phyloP scores from a whole-genome alignment of 257 asterid species.

The Ophiorrhiza pumila region DNA sequence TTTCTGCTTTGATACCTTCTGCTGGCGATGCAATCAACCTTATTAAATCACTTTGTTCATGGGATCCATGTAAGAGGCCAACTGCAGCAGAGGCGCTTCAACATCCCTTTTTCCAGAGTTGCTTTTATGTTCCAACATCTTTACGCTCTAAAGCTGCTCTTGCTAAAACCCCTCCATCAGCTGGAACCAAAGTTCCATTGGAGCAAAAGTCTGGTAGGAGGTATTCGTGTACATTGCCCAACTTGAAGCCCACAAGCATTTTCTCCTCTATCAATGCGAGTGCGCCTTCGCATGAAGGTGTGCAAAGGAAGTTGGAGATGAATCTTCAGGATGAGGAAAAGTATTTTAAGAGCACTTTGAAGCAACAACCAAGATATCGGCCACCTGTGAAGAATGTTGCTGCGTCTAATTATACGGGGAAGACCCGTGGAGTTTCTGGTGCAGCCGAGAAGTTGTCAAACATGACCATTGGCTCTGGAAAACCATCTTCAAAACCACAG shows the following conservation, averaged over 20 bases:
- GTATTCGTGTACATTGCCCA: constrained; percentile 11
- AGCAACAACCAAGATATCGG: constrained; percentile 70
- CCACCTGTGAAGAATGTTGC: constrained; percentile 57
- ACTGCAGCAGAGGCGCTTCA: constrained; percentile 78
- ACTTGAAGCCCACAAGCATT: constrained; percentile 39
- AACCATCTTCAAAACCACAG: constrained; percentile 40
- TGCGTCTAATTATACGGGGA: constrained; percentile 40
- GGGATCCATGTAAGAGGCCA: constrained; percentile 90
- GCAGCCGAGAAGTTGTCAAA: constrained; percentile 53
- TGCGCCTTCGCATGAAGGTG: constrained; percentile 48
- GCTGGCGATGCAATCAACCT: constrained; percentile 75
- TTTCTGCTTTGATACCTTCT: constrained; percentile 58
- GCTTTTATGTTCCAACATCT: constrained; percentile 77
- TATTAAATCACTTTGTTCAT: constrained; percentile 71
- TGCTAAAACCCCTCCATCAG: constrained; percentile 70
- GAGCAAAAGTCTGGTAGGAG: constrained; percentile 24
- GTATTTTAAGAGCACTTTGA: constrained; percentile 36
- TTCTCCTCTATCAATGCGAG: constrained; percentile 45
- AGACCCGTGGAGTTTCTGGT: constrained; percentile 42
- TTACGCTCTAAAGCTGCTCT: constrained; percentile 57
- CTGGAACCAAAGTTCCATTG: constrained; percentile 25
- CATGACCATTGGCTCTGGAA: constrained; percentile 47
- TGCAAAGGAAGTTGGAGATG: constrained; percentile 79
- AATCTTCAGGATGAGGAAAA: constrained; percentile 56
- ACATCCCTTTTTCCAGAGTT: constrained; percentile 88